Conservation (phyloP, 2,329 filamentous ascomycete genomes). For the Clonostachys chloroleuca region DNA sequence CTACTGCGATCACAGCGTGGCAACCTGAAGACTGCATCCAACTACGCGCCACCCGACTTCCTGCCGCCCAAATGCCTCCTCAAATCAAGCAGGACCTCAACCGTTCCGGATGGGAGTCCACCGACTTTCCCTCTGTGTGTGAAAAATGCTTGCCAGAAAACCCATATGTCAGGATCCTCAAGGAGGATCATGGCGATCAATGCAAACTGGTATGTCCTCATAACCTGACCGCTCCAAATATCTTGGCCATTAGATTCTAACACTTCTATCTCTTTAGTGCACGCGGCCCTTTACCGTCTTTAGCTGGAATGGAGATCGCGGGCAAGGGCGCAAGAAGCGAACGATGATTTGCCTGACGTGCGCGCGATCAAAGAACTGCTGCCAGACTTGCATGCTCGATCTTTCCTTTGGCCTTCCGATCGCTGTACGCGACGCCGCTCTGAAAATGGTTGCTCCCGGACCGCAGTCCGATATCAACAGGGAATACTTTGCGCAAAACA, state of each 20-base stretch:
- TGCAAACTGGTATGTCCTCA: slow-evolving; percentile 56
- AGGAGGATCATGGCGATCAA: slow-evolving; percentile 89
- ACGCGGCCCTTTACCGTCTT: slow-evolving; percentile 96
- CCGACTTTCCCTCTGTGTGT: slow-evolving; percentile 82
- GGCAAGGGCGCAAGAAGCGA: slow-evolving; percentile 79
- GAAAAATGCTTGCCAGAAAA: slow-evolving; percentile 95
- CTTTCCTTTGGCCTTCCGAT: slow-evolving; percentile 93
- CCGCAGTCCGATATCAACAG: slow-evolving; percentile 90
- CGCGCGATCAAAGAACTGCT: slow-evolving; percentile 96
- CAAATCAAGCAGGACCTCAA: slow-evolving; percentile 97
- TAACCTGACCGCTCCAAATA: not conserved
- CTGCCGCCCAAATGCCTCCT: slow-evolving; percentile 58
- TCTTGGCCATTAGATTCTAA: slow-evolving; percentile 2
- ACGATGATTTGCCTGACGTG: slow-evolving; percentile 97
- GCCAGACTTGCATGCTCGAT: slow-evolving; percentile 98
- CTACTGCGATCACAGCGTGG: too few species aligned
- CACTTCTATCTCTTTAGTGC: slow-evolving; percentile 42
- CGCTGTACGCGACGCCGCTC: slow-evolving; percentile 87
- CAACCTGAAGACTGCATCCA: not conserved
- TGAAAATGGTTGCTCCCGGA: slow-evolving; percentile 96
- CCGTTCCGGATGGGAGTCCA: slow-evolving; percentile 92
- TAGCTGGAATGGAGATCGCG: slow-evolving; percentile 89
- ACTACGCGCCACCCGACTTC: not conserved
- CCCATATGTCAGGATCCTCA: slow-evolving; percentile 97
- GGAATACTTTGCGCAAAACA: slow-evolving; percentile 96